Evolutionary conservation across 2,329 filamentous ascomycete species (phyloP).

Genomic region (Aspergillus sp.): DNA sequence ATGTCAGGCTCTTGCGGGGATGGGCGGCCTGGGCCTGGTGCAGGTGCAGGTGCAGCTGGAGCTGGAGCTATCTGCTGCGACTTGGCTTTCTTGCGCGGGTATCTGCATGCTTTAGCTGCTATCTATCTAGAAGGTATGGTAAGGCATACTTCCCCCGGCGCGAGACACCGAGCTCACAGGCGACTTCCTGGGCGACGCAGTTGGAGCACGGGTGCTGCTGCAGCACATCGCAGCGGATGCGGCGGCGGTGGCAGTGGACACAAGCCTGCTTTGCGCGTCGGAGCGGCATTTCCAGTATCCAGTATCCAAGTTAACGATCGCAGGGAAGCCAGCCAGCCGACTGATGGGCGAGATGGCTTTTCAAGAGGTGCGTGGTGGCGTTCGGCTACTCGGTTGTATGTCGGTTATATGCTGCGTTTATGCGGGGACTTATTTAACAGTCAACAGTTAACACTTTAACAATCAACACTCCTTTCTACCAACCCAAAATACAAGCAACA

Average conservation of each 20-base stretch:
- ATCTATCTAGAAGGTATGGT: too few species aligned
- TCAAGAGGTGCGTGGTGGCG: neutral
- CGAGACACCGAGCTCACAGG: conserved; percentile 45
- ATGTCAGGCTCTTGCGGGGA: neutral
- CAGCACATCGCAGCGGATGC: conserved; percentile 49
- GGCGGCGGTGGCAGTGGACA: conserved; percentile 45
- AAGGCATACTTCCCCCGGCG: conserved; percentile 43
- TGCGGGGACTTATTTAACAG: neutral
- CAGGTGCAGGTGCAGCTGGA: neutral
- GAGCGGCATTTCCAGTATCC: neutral
- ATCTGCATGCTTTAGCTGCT: conserved; percentile 2
- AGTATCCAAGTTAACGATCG: neutral
- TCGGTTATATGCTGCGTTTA: neutral
- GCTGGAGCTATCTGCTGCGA: neutral
- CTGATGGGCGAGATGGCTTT: neutral
- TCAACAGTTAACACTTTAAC: too few species aligned
- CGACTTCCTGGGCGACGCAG: conserved; percentile 36
- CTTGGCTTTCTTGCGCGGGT: conserved; percentile 23
- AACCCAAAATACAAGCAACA: neutral
- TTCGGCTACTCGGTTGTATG: conserved; percentile 1
- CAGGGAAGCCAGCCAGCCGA: neutral
- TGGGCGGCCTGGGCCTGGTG: neutral
- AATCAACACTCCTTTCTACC: too few species aligned
- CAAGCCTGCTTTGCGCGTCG: conserved; percentile 45
- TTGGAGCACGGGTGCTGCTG: conserved; percentile 46